phyloP scores from a whole-genome alignment of 176 grass and related monocot species.

The Hordeum marinum region DNA sequence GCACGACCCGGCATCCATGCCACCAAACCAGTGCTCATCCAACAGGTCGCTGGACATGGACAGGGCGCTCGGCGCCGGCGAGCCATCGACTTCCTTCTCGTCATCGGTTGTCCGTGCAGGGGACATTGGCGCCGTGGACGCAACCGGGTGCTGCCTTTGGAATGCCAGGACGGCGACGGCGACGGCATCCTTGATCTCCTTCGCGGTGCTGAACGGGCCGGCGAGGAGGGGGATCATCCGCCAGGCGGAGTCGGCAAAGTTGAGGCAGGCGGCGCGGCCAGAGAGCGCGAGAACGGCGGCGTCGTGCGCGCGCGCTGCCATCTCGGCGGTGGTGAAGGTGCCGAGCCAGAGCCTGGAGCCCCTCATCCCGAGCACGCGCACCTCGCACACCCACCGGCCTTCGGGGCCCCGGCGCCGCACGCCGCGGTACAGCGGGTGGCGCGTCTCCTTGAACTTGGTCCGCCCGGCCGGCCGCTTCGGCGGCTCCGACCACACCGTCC shows the following conservation, averaged over 20 bases:
- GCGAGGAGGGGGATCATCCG: constrained; percentile 5
- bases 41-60: background rate
- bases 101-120: background rate
- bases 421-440: constrained; percentile 57
- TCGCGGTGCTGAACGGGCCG: background rate
- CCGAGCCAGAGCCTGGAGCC: constrained; percentile 50
- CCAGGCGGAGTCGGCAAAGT: constrained; percentile 57
- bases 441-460: constrained; percentile 74
- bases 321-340: constrained; percentile 59
- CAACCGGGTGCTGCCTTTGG: background rate
- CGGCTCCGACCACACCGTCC: constrained; percentile 44
- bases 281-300: constrained; percentile 42
- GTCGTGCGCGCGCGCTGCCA: constrained; percentile 64
- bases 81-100: background rate
- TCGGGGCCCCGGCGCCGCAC: constrained; percentile 31
- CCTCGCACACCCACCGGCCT: constrained; percentile 68
- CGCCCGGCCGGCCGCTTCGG: constrained; percentile 56
- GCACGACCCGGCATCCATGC: constrained; percentile 33
- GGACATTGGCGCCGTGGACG: background rate
- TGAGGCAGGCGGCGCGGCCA: constrained; percentile 46
- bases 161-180: constrained; percentile 30
- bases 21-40: constrained; percentile 14
- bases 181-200: constrained; percentile 36
- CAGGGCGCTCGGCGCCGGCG: background rate
- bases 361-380: constrained; percentile 32